A percentile compares a stretch with the other conserved stretches of the same genome.
phyloP scores from a whole-genome alignment of 176 grass and related monocot genomes.

The Microstegium vimineum region DNA sequence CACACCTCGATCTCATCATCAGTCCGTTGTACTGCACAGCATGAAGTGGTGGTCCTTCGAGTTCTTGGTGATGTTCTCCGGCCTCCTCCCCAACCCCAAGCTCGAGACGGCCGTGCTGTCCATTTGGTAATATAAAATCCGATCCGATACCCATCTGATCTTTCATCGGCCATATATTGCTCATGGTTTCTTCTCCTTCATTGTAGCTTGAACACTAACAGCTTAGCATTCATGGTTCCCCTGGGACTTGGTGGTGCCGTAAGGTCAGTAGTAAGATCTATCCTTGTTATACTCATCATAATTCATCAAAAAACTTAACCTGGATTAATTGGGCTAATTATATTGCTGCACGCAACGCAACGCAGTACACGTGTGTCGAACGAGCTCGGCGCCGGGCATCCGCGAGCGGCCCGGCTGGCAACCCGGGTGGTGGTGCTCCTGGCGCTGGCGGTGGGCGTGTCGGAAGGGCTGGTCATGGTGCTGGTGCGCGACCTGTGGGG shows the following conservation, averaged over 20 bases:
- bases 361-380: slow-evolving; percentile 63
- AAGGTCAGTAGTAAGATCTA: slow-evolving; percentile 45
- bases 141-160: too few species aligned
- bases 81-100: slow-evolving; percentile 62
- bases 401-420: slow-evolving; percentile 28
- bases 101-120: slow-evolving; percentile 59
- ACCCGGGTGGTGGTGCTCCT: slow-evolving; percentile 33
- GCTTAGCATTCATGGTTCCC: slow-evolving; percentile 47
- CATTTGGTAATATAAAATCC: slow-evolving; percentile 10
- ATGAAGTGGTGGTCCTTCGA: slow-evolving; percentile 73
- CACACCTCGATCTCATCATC: too few species aligned
- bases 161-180: background rate
- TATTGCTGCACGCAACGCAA: too few species aligned
- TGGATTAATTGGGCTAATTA: too few species aligned
- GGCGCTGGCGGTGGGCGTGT: slow-evolving; percentile 19
- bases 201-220: slow-evolving; percentile 54
- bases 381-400: slow-evolving; percentile 52
- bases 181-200: background rate
- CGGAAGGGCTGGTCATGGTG: slow-evolving; percentile 38
- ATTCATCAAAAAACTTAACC: too few species aligned
- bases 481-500: slow-evolving; percentile 53
- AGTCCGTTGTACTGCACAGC: slow-evolving; percentile 4
- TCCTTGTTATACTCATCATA: too few species aligned
- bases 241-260: slow-evolving; percentile 53
- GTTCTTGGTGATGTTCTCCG: slow-evolving; percentile 53